Evolutionary conservation across 2,329 filamentous ascomycete genomes (phyloP).

Genomic region (Zymoseptoria passerinii): DNA sequence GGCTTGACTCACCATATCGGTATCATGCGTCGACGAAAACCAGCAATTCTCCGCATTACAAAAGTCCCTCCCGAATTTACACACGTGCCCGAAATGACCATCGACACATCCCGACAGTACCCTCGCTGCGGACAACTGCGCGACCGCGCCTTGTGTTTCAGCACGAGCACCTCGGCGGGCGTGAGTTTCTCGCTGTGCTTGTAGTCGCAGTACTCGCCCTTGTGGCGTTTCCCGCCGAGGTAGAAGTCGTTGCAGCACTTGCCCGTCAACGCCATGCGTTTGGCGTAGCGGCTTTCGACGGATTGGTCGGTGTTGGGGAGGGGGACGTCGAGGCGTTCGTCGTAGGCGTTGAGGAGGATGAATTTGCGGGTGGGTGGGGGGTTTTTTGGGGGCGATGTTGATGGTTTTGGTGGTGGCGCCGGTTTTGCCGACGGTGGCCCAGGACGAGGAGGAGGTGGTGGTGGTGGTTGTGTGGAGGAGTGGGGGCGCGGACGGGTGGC

Average conservation of each 20-base stretch:
- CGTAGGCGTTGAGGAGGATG: slow-evolving; percentile 36
- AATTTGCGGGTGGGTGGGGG: slow-evolving; percentile 25
- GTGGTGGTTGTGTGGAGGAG: slow-evolving; percentile 13
- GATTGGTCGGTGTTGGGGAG: slow-evolving; percentile 27
- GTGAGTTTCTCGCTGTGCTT: slow-evolving; percentile 35
- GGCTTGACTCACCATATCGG: slow-evolving; percentile 33
- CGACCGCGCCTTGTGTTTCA: slow-evolving; percentile 37
- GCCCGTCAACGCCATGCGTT: slow-evolving; percentile 20
- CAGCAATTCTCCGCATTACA: slow-evolving; percentile 33
- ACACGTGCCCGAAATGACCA: slow-evolving; percentile 38
- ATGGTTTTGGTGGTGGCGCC: slow-evolving; percentile 30
- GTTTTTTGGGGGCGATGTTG: slow-evolving; percentile 31
- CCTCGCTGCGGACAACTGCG: slow-evolving; percentile 30
- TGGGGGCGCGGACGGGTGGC: slow-evolving; percentile 9
- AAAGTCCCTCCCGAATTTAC: slow-evolving; percentile 30
- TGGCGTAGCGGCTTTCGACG: slow-evolving; percentile 23
- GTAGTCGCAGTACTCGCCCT: slow-evolving; percentile 37
- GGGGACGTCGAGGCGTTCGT: slow-evolving; percentile 35
- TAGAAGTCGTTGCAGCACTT: slow-evolving; percentile 34
- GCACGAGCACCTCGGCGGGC: slow-evolving; percentile 31
- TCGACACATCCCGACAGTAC: slow-evolving; percentile 35
- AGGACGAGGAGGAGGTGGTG: slow-evolving; percentile 20
- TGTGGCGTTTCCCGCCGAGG: slow-evolving; percentile 31
- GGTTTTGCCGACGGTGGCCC: slow-evolving; percentile 38
- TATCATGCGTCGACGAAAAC: slow-evolving; percentile 7